Base-by-base conservation (phyloP, 129 eudicot species). In the Arctium lappa region DNA sequence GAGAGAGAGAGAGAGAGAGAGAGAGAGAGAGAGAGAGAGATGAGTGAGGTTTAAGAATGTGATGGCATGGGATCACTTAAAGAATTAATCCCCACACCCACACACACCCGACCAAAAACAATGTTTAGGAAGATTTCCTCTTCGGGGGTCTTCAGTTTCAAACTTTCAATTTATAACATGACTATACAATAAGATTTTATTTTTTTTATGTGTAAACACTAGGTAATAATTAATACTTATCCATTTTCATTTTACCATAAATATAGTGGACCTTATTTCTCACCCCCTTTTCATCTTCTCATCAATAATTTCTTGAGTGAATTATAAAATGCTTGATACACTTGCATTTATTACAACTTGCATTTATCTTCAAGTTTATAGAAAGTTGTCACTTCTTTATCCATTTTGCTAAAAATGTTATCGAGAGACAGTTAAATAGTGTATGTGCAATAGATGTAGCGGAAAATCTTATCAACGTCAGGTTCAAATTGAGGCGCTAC, bases 41-140 rank as follows among this genome's bases (percentile, higher is more conserved):
- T 42, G 81, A 73, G 81, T 81, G 81, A 75, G 87, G 60, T 38
- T 53, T 81, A 90, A 75, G 87, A 73, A 78, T 88, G 81, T 83
- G 91, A 87, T 71, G 89, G 81, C 83, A 87, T 87, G 81, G 71
- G 87, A 84, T 88, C 60, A 69, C 88, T 82, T 69, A 66, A 76
- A 80, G 83, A 77, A 70, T 22, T 22, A 22, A 22, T 83, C 50
- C 73, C 40, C 44, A 53, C 60, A 60, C 65, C 72, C 40, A 69
- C 37, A 84, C 87, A 42, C 83, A 86, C 79, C 89, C 74, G 85
- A 86, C 88, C 88, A 81, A 84, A 89, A 86, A 79, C 88, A 85
- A 71, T 79, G 86, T 80, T 80, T 85, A 10, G 73, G 78, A 85
- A 75, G 84, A 69, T 79, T 85, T 85, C 72, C 66, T 77, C 62